These are phyloP conservation scores for Dryas octopetala DNA, from an alignment of 306 rosid genomes.

Conservation along the genomic window DNA sequence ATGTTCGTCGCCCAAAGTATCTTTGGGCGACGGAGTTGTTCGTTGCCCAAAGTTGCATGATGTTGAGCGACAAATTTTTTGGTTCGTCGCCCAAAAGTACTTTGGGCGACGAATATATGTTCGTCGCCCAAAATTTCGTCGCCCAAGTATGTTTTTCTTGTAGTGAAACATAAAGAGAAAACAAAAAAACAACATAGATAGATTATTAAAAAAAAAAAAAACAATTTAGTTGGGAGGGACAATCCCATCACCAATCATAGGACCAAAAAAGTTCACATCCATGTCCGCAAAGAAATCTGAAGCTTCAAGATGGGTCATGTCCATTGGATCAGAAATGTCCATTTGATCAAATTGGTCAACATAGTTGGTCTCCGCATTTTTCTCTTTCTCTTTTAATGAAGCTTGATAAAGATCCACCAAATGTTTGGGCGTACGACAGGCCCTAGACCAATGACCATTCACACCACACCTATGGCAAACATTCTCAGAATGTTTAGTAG, in stretches of 20 bases:
- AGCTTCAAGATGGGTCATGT: neutral
- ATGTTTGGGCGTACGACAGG: neutral
- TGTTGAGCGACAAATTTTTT: too few species aligned
- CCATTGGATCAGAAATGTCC: neutral
- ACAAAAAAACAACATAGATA: neutral
- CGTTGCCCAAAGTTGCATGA: too few species aligned
- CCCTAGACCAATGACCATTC: neutral
- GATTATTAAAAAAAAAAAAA: neutral
- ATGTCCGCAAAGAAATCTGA: neutral
- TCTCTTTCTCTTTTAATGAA: neutral
- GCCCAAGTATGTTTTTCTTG: too few species aligned
- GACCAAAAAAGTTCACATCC: neutral
- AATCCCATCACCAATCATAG: neutral
- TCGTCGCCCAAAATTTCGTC: too few species aligned
- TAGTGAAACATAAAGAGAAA: too few species aligned
- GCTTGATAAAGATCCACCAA: slow-evolving; percentile 4
- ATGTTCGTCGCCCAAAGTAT: too few species aligned
- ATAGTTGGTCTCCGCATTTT: neutral
- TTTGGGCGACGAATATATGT: too few species aligned
- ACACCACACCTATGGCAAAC: neutral
- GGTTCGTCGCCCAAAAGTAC: too few species aligned
- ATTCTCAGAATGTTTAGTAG: neutral
- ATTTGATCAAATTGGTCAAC: neutral
- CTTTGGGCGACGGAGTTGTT: too few species aligned
- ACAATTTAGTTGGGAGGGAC: neutral